A percentile compares a stretch with the other conserved stretches of the same genome.
These are phyloP conservation scores for Macaranga tanarius DNA, from an alignment of 441 rosid genomes.

Conservation along the genomic window DNA sequence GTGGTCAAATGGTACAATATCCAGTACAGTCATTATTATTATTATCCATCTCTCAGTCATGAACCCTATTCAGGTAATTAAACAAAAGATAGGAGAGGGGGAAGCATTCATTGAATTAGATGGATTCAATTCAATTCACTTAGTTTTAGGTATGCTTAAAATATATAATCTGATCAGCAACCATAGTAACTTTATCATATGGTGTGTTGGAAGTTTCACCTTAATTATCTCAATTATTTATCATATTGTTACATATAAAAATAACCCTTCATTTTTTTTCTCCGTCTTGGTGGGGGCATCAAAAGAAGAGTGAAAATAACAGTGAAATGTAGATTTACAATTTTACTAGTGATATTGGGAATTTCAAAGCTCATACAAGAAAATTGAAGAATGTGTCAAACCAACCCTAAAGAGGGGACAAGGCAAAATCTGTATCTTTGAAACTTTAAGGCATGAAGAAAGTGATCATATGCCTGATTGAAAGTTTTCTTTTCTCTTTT, in stretches of 20 bases:
- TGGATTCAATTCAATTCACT: neutral
- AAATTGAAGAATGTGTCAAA: slow-evolving; percentile 41
- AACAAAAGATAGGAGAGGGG: neutral
- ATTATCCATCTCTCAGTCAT: neutral
- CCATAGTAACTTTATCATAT: neutral
- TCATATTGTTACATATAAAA: too few species aligned
- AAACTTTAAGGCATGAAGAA: neutral
- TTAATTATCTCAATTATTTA: neutral
- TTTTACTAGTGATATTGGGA: neutral
- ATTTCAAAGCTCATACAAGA: slow-evolving; percentile 26
- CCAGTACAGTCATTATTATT: slow-evolving; percentile 10
- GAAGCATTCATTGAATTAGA: neutral
- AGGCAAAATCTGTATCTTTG: slow-evolving; percentile 10
- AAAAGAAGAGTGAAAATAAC: neutral
- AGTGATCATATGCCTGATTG: neutral
- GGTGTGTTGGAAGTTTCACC: neutral
- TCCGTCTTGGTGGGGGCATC: neutral
- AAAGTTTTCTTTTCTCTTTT: neutral
- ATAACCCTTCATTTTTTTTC: neutral
- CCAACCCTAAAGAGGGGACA: slow-evolving; percentile 35
- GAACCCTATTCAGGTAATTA: neutral
- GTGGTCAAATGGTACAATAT: slow-evolving; percentile 18
- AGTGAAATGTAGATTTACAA: neutral
- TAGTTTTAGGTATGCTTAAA: neutral
- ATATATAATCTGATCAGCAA: neutral